Percentiles rank a stretch among this genome's conserved stretches.
These are phyloP conservation scores for Cystobasidium ongulense DNA, from an alignment of 768 basidiomycete genomes.

Conservation along the genomic window DNA sequence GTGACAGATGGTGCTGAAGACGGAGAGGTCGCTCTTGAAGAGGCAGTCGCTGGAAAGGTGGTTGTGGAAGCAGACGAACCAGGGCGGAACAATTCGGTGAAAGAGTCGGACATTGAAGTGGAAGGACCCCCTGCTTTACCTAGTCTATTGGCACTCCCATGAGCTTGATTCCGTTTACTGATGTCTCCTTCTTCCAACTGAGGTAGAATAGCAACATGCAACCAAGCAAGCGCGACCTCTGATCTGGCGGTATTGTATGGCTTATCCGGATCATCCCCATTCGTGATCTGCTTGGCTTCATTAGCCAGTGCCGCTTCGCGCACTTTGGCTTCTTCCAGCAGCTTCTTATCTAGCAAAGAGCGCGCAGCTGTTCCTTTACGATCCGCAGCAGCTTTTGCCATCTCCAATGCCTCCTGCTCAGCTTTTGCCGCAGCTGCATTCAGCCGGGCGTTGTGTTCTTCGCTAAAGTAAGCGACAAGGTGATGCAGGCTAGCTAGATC, in stretches of 20 bases:
- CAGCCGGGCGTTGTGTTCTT: slow-evolving; percentile 19
- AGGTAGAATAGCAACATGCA: slow-evolving; percentile 30
- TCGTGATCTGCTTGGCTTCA: not conserved
- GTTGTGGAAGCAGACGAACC: not conserved
- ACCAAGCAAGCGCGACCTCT: slow-evolving; percentile 36
- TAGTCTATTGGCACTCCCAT: not conserved
- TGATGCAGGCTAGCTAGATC: slow-evolving; percentile 31
- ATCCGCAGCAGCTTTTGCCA: not conserved
- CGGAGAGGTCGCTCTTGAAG: not conserved
- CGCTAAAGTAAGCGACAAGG: slow-evolving; percentile 31
- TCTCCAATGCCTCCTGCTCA: not conserved
- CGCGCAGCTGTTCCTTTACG: not conserved
- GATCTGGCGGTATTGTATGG: slow-evolving; percentile 35
- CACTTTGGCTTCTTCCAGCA: slow-evolving; percentile 26
- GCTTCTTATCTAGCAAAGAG: slow-evolving; percentile 12
- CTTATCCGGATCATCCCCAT: slow-evolving; percentile 8
- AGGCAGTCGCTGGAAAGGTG: not conserved
- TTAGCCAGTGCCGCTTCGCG: not conserved
- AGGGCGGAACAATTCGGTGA: not conserved
- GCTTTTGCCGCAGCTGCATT: slow-evolving; percentile 29
- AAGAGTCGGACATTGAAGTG: not conserved
- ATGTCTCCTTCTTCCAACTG: not conserved
- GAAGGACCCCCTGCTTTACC: not conserved
- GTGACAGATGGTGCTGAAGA: not conserved
- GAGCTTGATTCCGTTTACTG: not conserved